Percentiles rank a stretch among this genome's conserved stretches.
These are phyloP conservation scores for Aspergillus tanneri DNA, from an alignment of 2,329 filamentous ascomycete species.

Conservation along the genomic window DNA sequence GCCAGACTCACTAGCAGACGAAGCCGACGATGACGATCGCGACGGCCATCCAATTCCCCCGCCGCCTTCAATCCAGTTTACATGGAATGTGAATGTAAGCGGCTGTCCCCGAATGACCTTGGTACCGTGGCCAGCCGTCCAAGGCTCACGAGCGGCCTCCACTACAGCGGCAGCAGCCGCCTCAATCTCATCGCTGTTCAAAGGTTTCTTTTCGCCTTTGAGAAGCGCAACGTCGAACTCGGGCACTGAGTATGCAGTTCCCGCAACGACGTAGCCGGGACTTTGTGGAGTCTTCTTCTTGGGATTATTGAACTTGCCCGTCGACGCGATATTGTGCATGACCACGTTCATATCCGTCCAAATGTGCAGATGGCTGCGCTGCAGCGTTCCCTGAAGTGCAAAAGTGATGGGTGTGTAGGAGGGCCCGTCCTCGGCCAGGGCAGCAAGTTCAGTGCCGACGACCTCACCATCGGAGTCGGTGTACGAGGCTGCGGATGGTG, in stretches of 20 bases:
- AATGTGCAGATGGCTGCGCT: constrained; percentile 86
- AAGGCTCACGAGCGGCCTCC: constrained; percentile 47
- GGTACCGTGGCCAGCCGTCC: constrained; percentile 51
- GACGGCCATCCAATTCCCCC: constrained; percentile 37
- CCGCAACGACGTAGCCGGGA: constrained; percentile 79
- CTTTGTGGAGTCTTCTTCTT: constrained; percentile 49
- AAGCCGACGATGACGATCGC: constrained; percentile 2
- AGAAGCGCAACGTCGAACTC: constrained; percentile 56
- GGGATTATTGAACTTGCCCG: constrained; percentile 48
- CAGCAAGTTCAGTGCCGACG: constrained; percentile 46
- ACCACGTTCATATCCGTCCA: constrained; percentile 87
- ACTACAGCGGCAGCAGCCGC: constrained; percentile 47
- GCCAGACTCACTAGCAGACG: constrained; percentile 8
- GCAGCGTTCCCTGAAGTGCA: constrained; percentile 82
- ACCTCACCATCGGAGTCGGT: constrained; percentile 34
- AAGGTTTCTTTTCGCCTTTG: constrained; percentile 13
- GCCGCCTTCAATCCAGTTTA: constrained; percentile 67
- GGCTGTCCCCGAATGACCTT: constrained; percentile 85
- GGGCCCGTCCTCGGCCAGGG: constrained; percentile 29
- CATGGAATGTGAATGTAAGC: constrained; percentile 72
- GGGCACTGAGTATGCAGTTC: constrained; percentile 80
- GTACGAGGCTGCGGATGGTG: constrained; percentile 21
- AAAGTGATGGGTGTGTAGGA: constrained; percentile 75
- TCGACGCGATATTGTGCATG: constrained; percentile 58
- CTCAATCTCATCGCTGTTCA: constrained; percentile 19